These are phyloP conservation scores for Puccinia sorghi DNA, from an alignment of 1,284 basidiomycete species.

Conservation along the genomic window DNA sequence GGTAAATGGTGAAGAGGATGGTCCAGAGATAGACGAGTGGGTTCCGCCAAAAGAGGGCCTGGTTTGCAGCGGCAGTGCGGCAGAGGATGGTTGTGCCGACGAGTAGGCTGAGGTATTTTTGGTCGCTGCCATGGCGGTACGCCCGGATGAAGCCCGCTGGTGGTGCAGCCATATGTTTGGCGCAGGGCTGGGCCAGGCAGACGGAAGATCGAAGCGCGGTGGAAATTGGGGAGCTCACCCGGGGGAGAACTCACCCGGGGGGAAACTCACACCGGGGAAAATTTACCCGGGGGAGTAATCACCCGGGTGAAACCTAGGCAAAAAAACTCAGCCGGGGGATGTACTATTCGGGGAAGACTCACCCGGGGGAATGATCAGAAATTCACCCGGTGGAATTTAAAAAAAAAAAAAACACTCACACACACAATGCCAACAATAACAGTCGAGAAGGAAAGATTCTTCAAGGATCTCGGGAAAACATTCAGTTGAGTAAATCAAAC, in stretches of 20 bases:
- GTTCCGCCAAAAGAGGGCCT: conserved; percentile 31
- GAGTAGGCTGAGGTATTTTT: conserved; percentile 26
- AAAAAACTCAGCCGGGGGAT: no score
- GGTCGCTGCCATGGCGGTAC: conserved; percentile 21
- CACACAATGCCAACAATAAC: conserved; percentile 41
- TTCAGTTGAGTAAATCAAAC: conserved; percentile 26
- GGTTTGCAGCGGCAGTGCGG: conserved; percentile 10
- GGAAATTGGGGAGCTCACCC: no score
- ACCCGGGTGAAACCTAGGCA: no score
- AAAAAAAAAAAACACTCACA: not conserved
- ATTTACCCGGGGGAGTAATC: no score
- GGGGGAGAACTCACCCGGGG: no score
- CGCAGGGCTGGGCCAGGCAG: no score
- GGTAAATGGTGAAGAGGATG: conserved; percentile 25
- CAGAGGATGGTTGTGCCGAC: conserved; percentile 33
- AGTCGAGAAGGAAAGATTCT: conserved; percentile 39
- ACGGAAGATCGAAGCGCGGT: no score
- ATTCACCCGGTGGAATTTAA: no score
- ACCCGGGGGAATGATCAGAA: no score
- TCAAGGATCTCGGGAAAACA: conserved; percentile 25
- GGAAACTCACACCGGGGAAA: no score
- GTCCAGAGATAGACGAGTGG: conserved; percentile 45
- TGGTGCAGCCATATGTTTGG: no score
- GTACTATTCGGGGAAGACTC: no score
- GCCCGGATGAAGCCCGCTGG: conserved; percentile 1